phyloP scores from a whole-genome alignment of 441 rosid species.

The Mallotus japonicus region DNA sequence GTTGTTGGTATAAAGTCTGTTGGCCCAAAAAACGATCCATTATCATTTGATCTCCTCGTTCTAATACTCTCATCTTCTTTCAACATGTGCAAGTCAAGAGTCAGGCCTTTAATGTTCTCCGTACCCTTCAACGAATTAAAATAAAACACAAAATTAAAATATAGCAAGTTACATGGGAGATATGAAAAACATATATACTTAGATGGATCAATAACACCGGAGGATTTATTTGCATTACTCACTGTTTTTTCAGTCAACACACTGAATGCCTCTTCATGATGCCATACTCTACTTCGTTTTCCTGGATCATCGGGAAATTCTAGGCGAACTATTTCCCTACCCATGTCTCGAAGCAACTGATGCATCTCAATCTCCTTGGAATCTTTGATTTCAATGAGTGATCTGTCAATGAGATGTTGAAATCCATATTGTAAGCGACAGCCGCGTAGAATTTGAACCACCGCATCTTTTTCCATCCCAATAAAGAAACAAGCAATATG shows the following conservation, averaged over 20 bases:
- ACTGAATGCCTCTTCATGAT: not conserved
- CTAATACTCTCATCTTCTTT: not conserved
- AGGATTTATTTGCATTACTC: not conserved
- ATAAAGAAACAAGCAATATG: conserved; percentile 1
- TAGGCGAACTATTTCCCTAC: not conserved
- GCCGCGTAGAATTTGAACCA: not conserved
- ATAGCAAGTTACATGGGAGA: no score
- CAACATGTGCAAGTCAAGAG: not conserved
- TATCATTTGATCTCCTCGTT: not conserved
- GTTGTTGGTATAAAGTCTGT: no score
- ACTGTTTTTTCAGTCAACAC: not conserved
- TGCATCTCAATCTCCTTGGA: not conserved
- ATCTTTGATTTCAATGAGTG: not conserved
- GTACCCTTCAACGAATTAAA: not conserved
- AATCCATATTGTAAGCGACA: not conserved
- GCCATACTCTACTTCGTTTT: not conserved
- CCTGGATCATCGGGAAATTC: not conserved
- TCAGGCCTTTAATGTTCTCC: not conserved
- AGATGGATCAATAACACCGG: no score
- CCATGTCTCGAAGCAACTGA: not conserved
- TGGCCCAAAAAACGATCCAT: not conserved
- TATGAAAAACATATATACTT: no score
- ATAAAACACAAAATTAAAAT: no score
- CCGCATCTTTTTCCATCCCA: not conserved
- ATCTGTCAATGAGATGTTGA: not conserved